phyloP scores from a whole-genome alignment of 2,329 filamentous ascomycete species.

The Colletotrichum sp. region DNA sequence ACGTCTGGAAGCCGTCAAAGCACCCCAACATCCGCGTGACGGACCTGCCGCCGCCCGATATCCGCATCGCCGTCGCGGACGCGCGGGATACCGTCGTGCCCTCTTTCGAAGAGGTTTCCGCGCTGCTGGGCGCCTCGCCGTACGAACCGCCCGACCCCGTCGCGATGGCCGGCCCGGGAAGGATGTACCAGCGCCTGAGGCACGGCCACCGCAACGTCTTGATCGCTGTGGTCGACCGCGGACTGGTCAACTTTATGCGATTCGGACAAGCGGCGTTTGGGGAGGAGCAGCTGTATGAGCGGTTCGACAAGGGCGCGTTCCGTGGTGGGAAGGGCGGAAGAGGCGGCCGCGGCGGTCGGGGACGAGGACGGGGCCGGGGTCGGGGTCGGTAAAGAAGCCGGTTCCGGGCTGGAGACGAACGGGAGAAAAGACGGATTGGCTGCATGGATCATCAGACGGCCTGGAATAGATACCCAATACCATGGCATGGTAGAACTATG shows the following conservation, averaged over 20 bases:
- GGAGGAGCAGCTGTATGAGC: slow-evolving; percentile 73
- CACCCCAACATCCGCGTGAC: slow-evolving; percentile 75
- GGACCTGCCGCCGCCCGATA: slow-evolving; percentile 80
- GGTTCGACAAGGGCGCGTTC: slow-evolving; percentile 47
- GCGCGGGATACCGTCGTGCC: slow-evolving; percentile 75
- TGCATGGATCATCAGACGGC: not conserved
- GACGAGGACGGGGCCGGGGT: slow-evolving; percentile 41
- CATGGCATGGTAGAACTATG: not conserved
- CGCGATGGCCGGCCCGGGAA: slow-evolving; percentile 44
- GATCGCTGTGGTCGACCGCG: slow-evolving; percentile 87
- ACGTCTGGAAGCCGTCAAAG: slow-evolving; percentile 77
- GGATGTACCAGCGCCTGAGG: slow-evolving; percentile 78
- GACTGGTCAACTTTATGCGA: slow-evolving; percentile 85
- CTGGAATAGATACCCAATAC: not conserved
- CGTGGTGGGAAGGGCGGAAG: slow-evolving; percentile 43
- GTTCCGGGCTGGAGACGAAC: slow-evolving; percentile 26
- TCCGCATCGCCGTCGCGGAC: slow-evolving; percentile 82
- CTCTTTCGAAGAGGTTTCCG: slow-evolving; percentile 71
- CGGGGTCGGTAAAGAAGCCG: slow-evolving; percentile 25
- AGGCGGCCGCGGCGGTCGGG: slow-evolving; percentile 46
- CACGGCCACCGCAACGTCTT: slow-evolving; percentile 85
- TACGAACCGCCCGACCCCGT: slow-evolving; percentile 60
- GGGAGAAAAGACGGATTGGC: not conserved
- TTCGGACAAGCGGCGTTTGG: slow-evolving; percentile 82
- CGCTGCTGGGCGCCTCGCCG: slow-evolving; percentile 76